Conservation (phyloP, 202 grass and related monocot genomes). For the Hordeum pubiflorum region DNA sequence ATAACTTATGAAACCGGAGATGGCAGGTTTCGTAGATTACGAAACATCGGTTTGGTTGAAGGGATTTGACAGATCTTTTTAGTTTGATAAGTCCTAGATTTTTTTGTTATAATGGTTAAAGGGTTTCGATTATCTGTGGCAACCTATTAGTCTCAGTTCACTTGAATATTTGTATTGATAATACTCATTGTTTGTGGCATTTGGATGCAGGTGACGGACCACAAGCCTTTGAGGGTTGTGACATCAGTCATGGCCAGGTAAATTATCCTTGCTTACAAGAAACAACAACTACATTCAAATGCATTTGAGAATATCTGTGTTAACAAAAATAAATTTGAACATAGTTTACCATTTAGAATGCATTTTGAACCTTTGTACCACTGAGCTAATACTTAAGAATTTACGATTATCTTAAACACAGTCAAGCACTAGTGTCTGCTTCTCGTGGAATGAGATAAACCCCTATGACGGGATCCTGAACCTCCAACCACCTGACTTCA, state of each 20-base stretch:
- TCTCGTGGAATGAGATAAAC: neutral
- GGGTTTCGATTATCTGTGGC: neutral
- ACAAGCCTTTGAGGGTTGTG: constrained; percentile 27
- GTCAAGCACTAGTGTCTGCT: neutral
- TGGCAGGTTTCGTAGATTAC: neutral
- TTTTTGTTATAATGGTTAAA: neutral
- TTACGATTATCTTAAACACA: constrained; percentile 23
- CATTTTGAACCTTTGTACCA: neutral
- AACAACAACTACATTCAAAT: neutral
- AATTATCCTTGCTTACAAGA: constrained; percentile 1
- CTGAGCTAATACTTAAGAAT: neutral
- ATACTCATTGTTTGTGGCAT: neutral
- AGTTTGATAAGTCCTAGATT: neutral
- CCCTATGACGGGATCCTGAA: constrained; percentile 6
- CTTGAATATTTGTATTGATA: neutral
- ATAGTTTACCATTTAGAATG: neutral
- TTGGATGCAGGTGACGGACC: constrained; percentile 17
- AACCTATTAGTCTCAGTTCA: neutral
- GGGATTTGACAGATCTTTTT: neutral
- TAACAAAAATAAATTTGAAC: neutral
- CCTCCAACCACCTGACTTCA: neutral
- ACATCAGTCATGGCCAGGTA: constrained; percentile 36
- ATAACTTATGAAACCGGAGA: no score
- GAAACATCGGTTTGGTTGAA: neutral
- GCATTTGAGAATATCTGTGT: neutral